Evolutionary conservation across 2,329 filamentous ascomycete species (phyloP).

Genomic region (Scedosporium minutisporum): DNA sequence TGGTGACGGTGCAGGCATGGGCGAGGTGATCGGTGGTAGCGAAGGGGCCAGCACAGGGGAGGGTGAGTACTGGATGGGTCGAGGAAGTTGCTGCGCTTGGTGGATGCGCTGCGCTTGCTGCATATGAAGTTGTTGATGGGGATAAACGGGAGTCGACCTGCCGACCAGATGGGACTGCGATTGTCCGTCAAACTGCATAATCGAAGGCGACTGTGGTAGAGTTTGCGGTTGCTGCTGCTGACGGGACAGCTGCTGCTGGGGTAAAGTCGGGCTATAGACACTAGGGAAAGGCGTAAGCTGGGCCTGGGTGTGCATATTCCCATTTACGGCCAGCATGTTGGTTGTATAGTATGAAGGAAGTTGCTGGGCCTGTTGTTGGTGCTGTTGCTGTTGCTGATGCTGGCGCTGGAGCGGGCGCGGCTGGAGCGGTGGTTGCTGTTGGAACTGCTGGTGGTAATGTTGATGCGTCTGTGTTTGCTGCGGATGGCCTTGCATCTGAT

Average conservation of each 20-base stretch:
- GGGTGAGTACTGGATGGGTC: constrained; percentile 8
- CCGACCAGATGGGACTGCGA: constrained; percentile 8
- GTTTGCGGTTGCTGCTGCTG: constrained; percentile 8
- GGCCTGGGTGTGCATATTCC: constrained; percentile 8
- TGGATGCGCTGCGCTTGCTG: constrained; percentile 11
- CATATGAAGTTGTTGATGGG: constrained; percentile 12
- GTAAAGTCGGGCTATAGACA: constrained; percentile 12
- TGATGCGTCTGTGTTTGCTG: constrained; percentile 16
- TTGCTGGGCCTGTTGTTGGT: constrained; percentile 9
- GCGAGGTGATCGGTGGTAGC: constrained; percentile 12
- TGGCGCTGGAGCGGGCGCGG: constrained; percentile 7
- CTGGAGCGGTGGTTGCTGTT: constrained; percentile 7
- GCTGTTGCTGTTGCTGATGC: constrained; percentile 15
- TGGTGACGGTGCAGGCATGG: constrained; percentile 15
- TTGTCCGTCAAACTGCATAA: constrained; percentile 8
- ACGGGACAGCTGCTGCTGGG: constrained; percentile 11
- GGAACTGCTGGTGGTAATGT: constrained; percentile 7
- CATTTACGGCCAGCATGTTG: constrained; percentile 4
- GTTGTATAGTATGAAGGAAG: constrained; percentile 4
- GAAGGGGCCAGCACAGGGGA: constrained; percentile 9
- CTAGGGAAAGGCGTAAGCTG: constrained; percentile 13
- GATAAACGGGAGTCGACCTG: constrained; percentile 5
- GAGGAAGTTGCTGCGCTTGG: constrained; percentile 9
- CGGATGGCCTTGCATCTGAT: constrained; percentile 5
- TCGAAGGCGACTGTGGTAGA: neutral